Evolutionary conservation across 345 rosid species (phyloP).

Genomic region (Ricinus communis): DNA sequence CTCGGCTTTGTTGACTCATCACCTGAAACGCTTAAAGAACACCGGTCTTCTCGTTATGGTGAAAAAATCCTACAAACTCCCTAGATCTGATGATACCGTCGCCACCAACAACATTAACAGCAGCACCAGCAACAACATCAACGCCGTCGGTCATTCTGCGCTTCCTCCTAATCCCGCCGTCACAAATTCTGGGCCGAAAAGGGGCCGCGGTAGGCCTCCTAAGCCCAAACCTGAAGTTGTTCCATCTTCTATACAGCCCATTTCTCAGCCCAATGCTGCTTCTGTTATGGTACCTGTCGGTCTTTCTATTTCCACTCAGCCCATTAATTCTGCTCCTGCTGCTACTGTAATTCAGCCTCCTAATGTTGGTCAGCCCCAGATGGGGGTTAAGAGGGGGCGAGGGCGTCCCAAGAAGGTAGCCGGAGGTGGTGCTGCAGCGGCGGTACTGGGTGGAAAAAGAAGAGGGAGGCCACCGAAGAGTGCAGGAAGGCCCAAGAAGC

Average conservation of each 20-base stretch:
- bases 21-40: conserved; percentile 57
- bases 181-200: conserved; percentile 35
- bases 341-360: neutral
- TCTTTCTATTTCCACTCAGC: neutral
- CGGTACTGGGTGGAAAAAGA: conserved; percentile 20
- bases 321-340: conserved; percentile 1
- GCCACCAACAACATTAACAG: neutral
- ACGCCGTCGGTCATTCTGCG: neutral
- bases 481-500: conserved; percentile 45
- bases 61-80: conserved; percentile 65
- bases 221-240: conserved; percentile 42
- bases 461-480: conserved; percentile 45
- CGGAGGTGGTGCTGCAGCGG: conserved; percentile 13
- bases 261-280: conserved; percentile 1
- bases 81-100: conserved; percentile 38
- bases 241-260: neutral
- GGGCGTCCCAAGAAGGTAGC: conserved; percentile 49
- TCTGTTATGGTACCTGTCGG: conserved; percentile 1
- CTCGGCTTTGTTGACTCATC: conserved; percentile 51
- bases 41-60: conserved; percentile 52
- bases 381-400: conserved; percentile 24
- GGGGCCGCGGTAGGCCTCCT: conserved; percentile 76
- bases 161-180: neutral
- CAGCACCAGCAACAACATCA: neutral
- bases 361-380: conserved; percentile 2